Conservation (phyloP, 768 basidiomycete species). For the Asterophora lycoperdoides region DNA sequence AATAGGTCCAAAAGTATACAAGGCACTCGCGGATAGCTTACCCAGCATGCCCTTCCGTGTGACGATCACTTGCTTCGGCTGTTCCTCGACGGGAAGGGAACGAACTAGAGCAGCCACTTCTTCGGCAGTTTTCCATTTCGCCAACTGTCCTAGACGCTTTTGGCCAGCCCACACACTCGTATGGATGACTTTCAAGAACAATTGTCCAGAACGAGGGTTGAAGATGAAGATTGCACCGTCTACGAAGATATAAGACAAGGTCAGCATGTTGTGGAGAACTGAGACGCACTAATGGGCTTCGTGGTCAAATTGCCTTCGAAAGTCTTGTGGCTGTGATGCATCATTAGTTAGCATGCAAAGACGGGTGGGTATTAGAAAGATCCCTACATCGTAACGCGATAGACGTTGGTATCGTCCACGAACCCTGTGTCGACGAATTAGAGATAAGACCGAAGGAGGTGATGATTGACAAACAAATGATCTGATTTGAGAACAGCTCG, state of each 20-base stretch:
- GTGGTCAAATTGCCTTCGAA: conserved; percentile 99
- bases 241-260: conserved; percentile 23
- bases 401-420: conserved; percentile 99
- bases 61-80: conserved; percentile 99
- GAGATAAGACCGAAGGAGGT: not conserved
- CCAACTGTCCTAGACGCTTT: conserved; percentile 98
- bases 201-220: conserved; percentile 96
- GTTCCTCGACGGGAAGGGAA: conserved; percentile 98
- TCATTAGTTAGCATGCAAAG: not conserved
- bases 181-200: conserved; percentile 99
- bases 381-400: conserved; percentile 86
- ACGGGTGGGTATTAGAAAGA: not conserved
- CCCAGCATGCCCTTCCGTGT: conserved; percentile 99
- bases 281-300: conserved; percentile 84
- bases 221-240: conserved; percentile 98
- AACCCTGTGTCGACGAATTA: conserved; percentile 55
- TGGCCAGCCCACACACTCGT: conserved; percentile 99
- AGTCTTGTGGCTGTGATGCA: conserved; percentile 77
- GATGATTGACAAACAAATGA: conserved; percentile 61
- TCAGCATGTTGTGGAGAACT: not conserved
- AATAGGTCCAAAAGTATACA: not conserved
- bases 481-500: conserved; percentile 96
- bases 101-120: conserved; percentile 98
- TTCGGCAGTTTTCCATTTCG: conserved; percentile 99
- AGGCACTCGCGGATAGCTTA: conserved; percentile 28